Base-by-base conservation (phyloP, 371 early-diverging fungal species). In the Coemansia sp. region DNA sequence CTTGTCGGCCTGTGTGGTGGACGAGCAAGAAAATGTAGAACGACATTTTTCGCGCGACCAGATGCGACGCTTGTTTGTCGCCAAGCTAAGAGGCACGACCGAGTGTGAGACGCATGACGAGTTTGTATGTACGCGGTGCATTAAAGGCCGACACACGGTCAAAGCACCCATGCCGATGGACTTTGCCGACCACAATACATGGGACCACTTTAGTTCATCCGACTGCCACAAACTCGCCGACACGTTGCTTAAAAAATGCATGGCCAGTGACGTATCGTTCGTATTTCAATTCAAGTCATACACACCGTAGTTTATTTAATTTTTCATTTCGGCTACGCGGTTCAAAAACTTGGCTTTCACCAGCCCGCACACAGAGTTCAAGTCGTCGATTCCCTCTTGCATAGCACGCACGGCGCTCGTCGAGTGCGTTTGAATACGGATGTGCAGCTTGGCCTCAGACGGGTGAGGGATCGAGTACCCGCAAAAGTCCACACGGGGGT, bases 391-490 rank as follows among this genome's bases (percentile, higher is more conserved):
- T 11, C 95, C 98, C 76, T 92, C 89, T 72, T 87, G 80, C 64
- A 97, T 79, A 4, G 95, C 95, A 1, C 93, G 89, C 31, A 90
- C 82, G 16, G 97, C 92, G 21, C 88, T 91, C 31, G 91, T 90
- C 48, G 81, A 59, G 24, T 70, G 75, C 55, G 95, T 98, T 80
- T 99, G 99, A 61, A 99, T 91, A 54, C 98, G 92, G 58, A 99
- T 62, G 73, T 98, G 88, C 66, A 95, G 88, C 72, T 91, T 90
- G 66, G 88, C 87, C 81, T 98, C 99, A 34, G 98, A 95, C 47
- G 99, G 99, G 81, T 99, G 99, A n/a, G 99, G 99, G 62, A 99
- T 91, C 26, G 98, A 92, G 83, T 99, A 99, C 52, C 98, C 99
- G 77, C 97, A 97, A 71, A 97, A 98, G 48, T 92, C 93, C 42